phyloP scores from a whole-genome alignment of 2,329 filamentous ascomycete genomes.

The Talaromyces sp. region DNA sequence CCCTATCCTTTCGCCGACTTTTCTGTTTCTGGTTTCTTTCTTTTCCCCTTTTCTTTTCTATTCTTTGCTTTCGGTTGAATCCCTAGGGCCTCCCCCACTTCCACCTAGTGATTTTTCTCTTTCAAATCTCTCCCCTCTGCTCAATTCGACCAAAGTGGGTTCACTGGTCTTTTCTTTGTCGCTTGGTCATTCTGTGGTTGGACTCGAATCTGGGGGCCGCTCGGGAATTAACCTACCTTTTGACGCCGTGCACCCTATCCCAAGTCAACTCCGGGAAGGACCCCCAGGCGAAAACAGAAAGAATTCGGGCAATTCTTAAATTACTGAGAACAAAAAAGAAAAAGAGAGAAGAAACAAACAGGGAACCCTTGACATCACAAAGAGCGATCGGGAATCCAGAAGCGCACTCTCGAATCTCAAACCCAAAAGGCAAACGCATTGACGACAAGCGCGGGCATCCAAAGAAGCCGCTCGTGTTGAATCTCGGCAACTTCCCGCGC shows the following conservation, averaged over 20 bases:
- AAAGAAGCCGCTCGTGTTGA: neutral
- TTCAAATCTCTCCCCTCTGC: no score
- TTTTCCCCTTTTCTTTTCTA: neutral
- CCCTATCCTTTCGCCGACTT: neutral
- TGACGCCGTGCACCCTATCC: no score
- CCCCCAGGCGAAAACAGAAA: no score
- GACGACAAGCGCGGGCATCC: neutral
- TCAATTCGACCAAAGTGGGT: no score
- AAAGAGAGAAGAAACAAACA: no score
- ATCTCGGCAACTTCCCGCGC: conserved; percentile 4
- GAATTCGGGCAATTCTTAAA: neutral
- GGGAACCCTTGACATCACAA: no score
- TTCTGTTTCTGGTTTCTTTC: neutral
- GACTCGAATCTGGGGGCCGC: neutral
- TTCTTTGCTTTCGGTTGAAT: no score
- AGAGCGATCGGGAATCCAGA: neutral
- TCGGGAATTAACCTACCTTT: neutral
- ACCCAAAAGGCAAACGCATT: neutral
- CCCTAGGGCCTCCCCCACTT: no score
- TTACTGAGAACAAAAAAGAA: neutral
- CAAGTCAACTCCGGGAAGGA: no score
- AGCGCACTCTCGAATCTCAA: neutral
- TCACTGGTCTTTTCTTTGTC: neutral
- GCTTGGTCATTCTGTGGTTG: neutral
- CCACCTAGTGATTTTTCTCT: no score